Base-by-base conservation (phyloP, 179 eudicot species). In the Silene noctiflora region DNA sequence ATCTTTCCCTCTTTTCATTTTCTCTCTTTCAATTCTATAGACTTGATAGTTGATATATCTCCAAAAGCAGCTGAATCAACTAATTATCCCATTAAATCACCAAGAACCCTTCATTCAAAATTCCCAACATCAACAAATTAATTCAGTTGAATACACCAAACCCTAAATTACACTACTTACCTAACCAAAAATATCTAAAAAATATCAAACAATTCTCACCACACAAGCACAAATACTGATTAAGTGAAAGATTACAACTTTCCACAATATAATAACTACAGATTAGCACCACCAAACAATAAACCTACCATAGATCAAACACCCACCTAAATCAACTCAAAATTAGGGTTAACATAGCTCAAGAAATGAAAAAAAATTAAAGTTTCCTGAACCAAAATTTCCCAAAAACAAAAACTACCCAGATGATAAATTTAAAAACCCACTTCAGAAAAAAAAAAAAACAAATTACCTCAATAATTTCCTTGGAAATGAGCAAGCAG, bases 1-100 rank as follows among this genome's bases (percentile, higher is more conserved):
- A 73, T 88, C 89, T 82, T 85, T 92, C 39, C 88, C 89, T 77
- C 92, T 88, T 84, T 88, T 89, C 96, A 90, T 90, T 72, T 79
- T 85, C 72, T 68, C 44, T 62, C 22, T 14, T 53, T 16, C 33
- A 60, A 46, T 72, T 70, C 44, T 20, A 25, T 1, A 12, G 13
- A 27, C 67, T 29, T 42, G 65, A 19, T n/a, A 10, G 17, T 39
- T 12, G 39, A 6, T 25, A 22, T n/a, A 17, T 35, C 73, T 19
- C 35, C 19, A 24, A 51, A 55, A 69, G 20, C 11, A 62, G 73
- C 56, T 27, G 2, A 65, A 72, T 65, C 33, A 76, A 62, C 63
- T 35, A 62, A 29, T 71, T 68, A 67, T 70, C 70, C 73, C 72
- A 76, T 69, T 22, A n/a, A 81, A 74, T 68, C 42, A 69, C 51